Evolutionary conservation across 345 rosid species (phyloP), one percentile per base, ranked within the genome.

Genomic region (Anacardium occidentale): DNA sequence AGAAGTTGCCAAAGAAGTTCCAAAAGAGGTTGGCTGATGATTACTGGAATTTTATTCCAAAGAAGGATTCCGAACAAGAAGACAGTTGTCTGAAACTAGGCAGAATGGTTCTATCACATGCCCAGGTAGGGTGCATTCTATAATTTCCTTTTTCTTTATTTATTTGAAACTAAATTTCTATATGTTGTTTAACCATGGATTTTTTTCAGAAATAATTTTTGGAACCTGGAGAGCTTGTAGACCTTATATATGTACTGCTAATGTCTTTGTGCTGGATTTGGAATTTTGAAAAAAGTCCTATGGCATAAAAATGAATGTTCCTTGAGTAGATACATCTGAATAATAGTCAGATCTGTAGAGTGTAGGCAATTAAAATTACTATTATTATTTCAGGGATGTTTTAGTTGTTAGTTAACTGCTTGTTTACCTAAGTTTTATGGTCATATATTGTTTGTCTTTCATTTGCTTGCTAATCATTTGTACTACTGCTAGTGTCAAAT

Each of bases 11-110:
- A 13, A 67, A 64, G 68, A 90, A 75, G 70, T 74, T 64, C 7
- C 69, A 29, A 53, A 84, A 62, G 80, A 75, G 72, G 10, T 61
- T 59, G 84, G 80, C 74, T 40, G 74, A 83, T 5, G 99, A 95
- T 70, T 95, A 84, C 65, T 95, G 99, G 99, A 86, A 79, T 55
- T 82, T 95, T 65, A 51, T 92, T 48, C 95, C 89, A 9, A 66
- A 72, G 47, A 66, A 72, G 47, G 97, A 87, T 70, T 75, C 83
- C 3, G 82, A 84, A 65, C 83, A 81, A 58, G 96, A 89, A 37
- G 86, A 92, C 68, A 81, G 74, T 73, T 70, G 42, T 24, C 34
- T 61, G 50, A 88, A 75, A 82, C 89, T 87, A 61, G 78, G 81
- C 69, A 82, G 75, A 77, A 79, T 90, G 71, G 74, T 88, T 69